Evolutionary conservation across 225 moss, liverwort and hornwort species (phyloP).

Genomic region (Polytrichum commune): DNA sequence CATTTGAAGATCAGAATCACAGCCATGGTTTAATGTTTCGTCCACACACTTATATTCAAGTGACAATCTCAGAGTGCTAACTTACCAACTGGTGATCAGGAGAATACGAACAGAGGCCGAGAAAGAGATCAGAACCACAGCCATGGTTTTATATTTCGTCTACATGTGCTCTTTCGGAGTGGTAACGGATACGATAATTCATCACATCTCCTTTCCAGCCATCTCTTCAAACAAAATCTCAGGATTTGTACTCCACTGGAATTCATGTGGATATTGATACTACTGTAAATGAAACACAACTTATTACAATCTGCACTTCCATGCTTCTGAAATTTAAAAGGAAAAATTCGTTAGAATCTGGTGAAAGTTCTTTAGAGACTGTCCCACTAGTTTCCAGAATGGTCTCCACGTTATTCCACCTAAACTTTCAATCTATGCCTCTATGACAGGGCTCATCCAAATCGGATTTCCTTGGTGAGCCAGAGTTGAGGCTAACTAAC

Average conservation of each 20-base stretch:
- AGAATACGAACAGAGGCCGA: background rate
- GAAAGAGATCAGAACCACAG: slow-evolving; percentile 33
- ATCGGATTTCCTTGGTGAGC: background rate
- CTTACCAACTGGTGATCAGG: background rate
- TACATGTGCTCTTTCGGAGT: slow-evolving; percentile 23
- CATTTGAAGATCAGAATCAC: slow-evolving; percentile 29
- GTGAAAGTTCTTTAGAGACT: background rate
- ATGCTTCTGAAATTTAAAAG: background rate
- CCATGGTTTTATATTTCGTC: slow-evolving; percentile 19
- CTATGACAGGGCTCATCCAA: slow-evolving; percentile 11
- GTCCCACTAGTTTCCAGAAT: background rate
- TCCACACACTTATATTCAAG: background rate
- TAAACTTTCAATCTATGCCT: slow-evolving; percentile 2
- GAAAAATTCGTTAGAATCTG: background rate
- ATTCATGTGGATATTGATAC: background rate
- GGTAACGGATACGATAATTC: slow-evolving; percentile 34
- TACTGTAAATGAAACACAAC: background rate
- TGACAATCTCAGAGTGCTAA: too few species aligned
- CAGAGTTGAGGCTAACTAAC: slow-evolving; percentile 1
- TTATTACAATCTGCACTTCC: too few species aligned
- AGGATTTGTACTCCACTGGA: background rate
- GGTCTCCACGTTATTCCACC: slow-evolving; percentile 4
- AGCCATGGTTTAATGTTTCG: slow-evolving; percentile 24
- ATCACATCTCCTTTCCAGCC: slow-evolving; percentile 15
- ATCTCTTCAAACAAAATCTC: background rate